Conservation (phyloP, 2,329 filamentous ascomycete genomes). For the Hymenoscyphus albidus region DNA sequence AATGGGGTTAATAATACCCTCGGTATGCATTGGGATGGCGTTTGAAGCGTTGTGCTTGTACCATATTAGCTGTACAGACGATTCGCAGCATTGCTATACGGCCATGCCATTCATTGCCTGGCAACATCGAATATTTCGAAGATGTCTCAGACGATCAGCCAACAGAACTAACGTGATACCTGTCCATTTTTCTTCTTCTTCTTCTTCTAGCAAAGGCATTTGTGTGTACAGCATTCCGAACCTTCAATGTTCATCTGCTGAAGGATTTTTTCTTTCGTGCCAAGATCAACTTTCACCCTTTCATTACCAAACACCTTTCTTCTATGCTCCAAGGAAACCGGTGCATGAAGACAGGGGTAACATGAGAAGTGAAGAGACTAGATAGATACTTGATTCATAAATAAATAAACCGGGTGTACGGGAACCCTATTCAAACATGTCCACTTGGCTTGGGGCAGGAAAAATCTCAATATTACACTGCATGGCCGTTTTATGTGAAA, state of each 20-base stretch:
- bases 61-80: constrained; percentile 1
- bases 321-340: constrained; percentile 46
- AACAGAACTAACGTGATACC: neutral
- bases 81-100: neutral
- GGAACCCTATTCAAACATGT: neutral
- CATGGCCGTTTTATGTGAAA: neutral
- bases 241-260: constrained; percentile 42
- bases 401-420: neutral
- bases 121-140: neutral
- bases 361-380: constrained; percentile 33
- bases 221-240: constrained; percentile 49
- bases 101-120: neutral
- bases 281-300: constrained; percentile 42
- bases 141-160: neutral
- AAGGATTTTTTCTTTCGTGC: constrained; percentile 48
- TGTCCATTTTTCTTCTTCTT: neutral
- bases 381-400: neutral
- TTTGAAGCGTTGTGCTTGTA: neutral
- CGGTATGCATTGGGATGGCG: constrained; percentile 3
- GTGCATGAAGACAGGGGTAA: constrained; percentile 60
- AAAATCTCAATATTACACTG: neutral
- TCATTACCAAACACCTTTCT: constrained; percentile 65
- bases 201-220: constrained; percentile 37
- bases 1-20: neutral
- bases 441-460: neutral